Conservation (phyloP, 345 rosid genomes). For the Melastoma malabathricum region DNA sequence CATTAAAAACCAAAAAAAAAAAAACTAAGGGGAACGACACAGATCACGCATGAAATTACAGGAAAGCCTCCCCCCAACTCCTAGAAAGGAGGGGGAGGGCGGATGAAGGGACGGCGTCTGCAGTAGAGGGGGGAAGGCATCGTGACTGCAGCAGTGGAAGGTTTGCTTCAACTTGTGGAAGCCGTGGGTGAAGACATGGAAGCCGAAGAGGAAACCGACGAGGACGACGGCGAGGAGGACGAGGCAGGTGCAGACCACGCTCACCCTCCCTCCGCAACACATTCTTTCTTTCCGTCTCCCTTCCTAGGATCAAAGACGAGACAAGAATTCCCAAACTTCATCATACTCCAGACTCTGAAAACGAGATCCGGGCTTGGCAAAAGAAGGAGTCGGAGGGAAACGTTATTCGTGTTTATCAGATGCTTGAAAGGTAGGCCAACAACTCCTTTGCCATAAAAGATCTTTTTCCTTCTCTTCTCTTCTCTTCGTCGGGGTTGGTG, state of each 20-base stretch:
- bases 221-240: conserved; percentile 49
- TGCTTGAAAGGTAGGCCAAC: too few relatives aligned
- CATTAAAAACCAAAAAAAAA: too few relatives aligned
- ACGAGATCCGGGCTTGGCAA: too few relatives aligned
- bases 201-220: conserved; percentile 67
- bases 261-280: conserved; percentile 55
- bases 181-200: conserved; percentile 72
- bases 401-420: too few relatives aligned
- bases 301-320: not conserved
- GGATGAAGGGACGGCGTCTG: conserved; percentile 33
- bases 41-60: too few relatives aligned
- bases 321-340: not conserved
- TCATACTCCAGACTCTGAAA: not conserved
- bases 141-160: conserved; percentile 30
- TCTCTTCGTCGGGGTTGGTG: too few relatives aligned
- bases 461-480: too few relatives aligned
- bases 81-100: conserved; percentile 31
- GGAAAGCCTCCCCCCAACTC: too few relatives aligned
- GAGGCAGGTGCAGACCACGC: conserved; percentile 69
- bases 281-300: conserved; percentile 11
- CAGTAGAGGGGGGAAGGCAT: conserved; percentile 2
- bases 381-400: too few relatives aligned
- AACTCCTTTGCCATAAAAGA: too few relatives aligned
- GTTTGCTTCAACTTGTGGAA: conserved; percentile 65
- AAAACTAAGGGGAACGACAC: too few relatives aligned